Percentiles rank a stretch among this genome's conserved stretches.
These are phyloP conservation scores for Epichloe gansuensis DNA, from an alignment of 2,329 filamentous ascomycete species.

Conservation along the genomic window DNA sequence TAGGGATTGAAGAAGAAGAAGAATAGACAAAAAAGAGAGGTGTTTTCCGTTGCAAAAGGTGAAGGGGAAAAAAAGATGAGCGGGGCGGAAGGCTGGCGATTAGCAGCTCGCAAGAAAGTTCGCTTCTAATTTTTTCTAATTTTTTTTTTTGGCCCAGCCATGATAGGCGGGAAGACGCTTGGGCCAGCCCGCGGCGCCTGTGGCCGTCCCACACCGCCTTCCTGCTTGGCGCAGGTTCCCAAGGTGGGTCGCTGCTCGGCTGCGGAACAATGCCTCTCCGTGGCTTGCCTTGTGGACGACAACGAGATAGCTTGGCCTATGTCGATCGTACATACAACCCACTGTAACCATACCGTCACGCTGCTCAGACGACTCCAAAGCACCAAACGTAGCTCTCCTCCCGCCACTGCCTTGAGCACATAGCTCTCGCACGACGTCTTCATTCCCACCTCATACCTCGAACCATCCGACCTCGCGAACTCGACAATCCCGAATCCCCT, in stretches of 20 bases:
- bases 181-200: neutral
- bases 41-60: neutral
- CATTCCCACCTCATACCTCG: too few relatives aligned
- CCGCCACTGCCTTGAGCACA: too few relatives aligned
- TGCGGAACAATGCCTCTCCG: constrained; percentile 9
- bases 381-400: too few relatives aligned
- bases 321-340: neutral
- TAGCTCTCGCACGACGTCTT: too few relatives aligned
- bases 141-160: constrained; percentile 13
- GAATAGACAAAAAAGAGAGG: neutral
- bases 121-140: constrained; percentile 7
- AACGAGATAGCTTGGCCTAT: too few relatives aligned
- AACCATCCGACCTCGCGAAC: neutral
- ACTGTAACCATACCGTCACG: too few relatives aligned
- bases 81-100: constrained; percentile 6
- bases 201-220: constrained; percentile 12
- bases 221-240: constrained; percentile 1
- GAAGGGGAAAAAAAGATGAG: constrained; percentile 6
- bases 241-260: constrained; percentile 1
- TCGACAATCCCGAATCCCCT: neutral
- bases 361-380: too few relatives aligned
- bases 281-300: too few relatives aligned
- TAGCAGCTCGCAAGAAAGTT: constrained; percentile 3
- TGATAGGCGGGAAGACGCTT: constrained; percentile 6
- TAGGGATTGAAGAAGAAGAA: neutral